Conservation (phyloP, 2,329 filamentous ascomycete species). For the Nemania sp. region DNA sequence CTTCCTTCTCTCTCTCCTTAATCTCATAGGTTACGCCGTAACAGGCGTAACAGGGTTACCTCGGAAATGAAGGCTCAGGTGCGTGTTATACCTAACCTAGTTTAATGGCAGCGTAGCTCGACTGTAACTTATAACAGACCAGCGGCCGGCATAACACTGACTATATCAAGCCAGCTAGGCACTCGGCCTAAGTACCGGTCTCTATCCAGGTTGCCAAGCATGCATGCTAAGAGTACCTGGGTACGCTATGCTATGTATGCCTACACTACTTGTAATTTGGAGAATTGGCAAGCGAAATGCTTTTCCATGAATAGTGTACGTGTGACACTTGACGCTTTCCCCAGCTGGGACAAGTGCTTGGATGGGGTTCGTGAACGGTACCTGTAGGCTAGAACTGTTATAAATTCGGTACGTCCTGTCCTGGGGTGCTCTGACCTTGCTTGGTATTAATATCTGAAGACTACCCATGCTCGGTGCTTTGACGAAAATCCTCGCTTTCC, state of each 20-base stretch:
- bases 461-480: not conserved
- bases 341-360: constrained; percentile 16
- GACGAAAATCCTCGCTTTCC: no score
- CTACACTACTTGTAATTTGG: not conserved
- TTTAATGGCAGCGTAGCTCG: no score
- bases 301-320: constrained; percentile 4
- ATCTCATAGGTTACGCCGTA: not conserved
- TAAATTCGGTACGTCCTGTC: not conserved
- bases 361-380: constrained; percentile 8
- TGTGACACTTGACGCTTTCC: constrained; percentile 20
- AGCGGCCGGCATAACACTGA: no score
- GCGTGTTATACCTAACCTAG: no score
- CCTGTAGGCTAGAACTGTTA: not conserved
- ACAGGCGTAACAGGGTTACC: no score
- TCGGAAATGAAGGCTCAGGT: no score
- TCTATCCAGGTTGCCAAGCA: constrained; percentile 6
- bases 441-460: not conserved
- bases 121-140: no score
- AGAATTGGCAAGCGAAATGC: constrained; percentile 10
- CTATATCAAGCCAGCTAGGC: no score
- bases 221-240: constrained; percentile 3
- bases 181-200: not conserved
- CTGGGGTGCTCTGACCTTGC: not conserved
- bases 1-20: constrained; percentile 6
- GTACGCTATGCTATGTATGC: not conserved